Evolutionary conservation across 345 rosid species (phyloP).

Genomic region (Eucalyptus pauciflora): DNA sequence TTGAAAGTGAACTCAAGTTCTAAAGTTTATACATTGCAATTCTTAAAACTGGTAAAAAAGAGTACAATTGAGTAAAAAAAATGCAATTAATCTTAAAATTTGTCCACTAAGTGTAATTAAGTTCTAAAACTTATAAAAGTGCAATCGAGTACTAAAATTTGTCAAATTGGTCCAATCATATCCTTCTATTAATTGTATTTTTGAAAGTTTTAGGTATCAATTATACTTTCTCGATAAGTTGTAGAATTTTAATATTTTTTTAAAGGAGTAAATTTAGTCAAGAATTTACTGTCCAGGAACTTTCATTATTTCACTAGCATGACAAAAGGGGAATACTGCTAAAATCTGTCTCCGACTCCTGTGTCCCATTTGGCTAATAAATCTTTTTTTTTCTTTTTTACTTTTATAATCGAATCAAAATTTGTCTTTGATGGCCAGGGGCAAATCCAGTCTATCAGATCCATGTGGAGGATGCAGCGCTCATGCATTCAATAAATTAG

Average conservation of each 20-base stretch:
- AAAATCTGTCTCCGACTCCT: neutral
- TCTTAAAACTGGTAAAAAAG: too few species aligned
- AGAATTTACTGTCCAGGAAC: neutral
- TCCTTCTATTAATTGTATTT: too few species aligned
- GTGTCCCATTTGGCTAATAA: neutral
- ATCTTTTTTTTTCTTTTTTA: neutral
- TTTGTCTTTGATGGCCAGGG: neutral
- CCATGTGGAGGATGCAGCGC: neutral
- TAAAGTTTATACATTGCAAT: fast-evolving
- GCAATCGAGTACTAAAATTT: too few species aligned
- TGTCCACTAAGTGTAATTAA: too few species aligned
- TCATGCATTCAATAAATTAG: neutral
- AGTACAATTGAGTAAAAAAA: too few species aligned
- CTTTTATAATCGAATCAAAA: neutral
- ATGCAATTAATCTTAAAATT: too few species aligned
- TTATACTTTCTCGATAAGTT: too few species aligned
- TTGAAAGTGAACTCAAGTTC: too few species aligned
- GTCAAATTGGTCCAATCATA: too few species aligned
- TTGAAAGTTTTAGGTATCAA: too few species aligned
- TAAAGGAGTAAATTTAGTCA: neutral
- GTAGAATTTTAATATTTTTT: neutral
- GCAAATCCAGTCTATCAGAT: neutral
- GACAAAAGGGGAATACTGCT: neutral
- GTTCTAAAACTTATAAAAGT: too few species aligned
- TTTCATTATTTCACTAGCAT: neutral